Percentiles rank a stretch among this genome's conserved stretches.
Conservation (phyloP, 805 yeast genomes). For the Groenewaldozyma salmanticensis region DNA sequence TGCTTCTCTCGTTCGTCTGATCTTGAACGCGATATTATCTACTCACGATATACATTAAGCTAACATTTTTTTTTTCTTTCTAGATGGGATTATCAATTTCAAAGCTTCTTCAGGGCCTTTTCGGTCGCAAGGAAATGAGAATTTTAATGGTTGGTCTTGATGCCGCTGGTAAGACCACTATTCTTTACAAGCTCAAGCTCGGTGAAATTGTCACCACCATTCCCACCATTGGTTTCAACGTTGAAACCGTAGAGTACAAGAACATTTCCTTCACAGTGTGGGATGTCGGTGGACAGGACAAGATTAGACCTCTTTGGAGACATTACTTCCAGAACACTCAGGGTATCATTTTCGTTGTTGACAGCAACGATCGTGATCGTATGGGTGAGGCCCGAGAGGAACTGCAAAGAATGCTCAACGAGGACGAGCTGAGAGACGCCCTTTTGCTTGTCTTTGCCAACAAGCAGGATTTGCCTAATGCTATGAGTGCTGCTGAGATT, state of each 20-base stretch:
- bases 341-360: slow-evolving; percentile 96
- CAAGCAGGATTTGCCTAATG: slow-evolving; percentile 98
- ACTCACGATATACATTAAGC: too few relatives aligned
- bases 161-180: slow-evolving; percentile 98
- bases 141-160: slow-evolving; percentile 96
- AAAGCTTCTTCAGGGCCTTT: slow-evolving; percentile 86
- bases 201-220: slow-evolving; percentile 95
- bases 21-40: too few relatives aligned
- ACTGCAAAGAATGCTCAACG: slow-evolving; percentile 95
- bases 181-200: slow-evolving; percentile 84
- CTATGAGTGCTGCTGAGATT: slow-evolving; percentile 98
- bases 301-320: slow-evolving; percentile 91
- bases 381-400: slow-evolving; percentile 97
- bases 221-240: slow-evolving; percentile 96
- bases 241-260: slow-evolving; percentile 94
- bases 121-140: slow-evolving; percentile 97
- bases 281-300: slow-evolving; percentile 96
- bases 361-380: slow-evolving; percentile 97
- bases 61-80: too few relatives aligned
- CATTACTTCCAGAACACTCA: slow-evolving; percentile 98
- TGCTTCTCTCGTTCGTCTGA: too few relatives aligned
- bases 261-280: slow-evolving; percentile 85
- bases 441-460: slow-evolving; percentile 92
- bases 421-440: slow-evolving; percentile 96
- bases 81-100: slow-evolving; percentile 93